Percentiles rank a stretch among this genome's conserved stretches.
These are phyloP conservation scores for Xylogone sp. DNA, from an alignment of 2,329 filamentous ascomycete species.

Conservation along the genomic window DNA sequence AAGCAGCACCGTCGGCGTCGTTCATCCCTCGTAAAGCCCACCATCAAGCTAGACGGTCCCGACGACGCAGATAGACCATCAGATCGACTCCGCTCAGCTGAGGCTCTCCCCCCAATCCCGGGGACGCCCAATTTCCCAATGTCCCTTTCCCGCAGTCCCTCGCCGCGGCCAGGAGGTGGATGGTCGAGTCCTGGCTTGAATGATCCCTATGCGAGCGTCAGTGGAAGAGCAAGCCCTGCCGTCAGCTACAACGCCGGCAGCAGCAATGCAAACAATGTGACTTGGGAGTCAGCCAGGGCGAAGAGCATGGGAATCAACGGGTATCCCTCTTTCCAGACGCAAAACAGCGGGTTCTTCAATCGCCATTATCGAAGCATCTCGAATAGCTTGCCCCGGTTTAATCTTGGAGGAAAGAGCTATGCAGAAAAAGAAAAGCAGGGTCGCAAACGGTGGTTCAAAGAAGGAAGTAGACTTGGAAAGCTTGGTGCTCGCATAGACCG, in stretches of 20 bases:
- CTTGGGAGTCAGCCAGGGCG: slow-evolving; percentile 80
- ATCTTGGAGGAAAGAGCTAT: slow-evolving; percentile 46
- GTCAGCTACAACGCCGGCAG: slow-evolving; percentile 45
- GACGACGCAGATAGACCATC: neutral
- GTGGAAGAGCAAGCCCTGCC: slow-evolving; percentile 64
- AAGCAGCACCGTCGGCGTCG: slow-evolving; percentile 29
- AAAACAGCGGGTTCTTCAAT: slow-evolving; percentile 83
- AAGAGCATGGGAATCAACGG: slow-evolving; percentile 70
- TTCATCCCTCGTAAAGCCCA: slow-evolving; percentile 25
- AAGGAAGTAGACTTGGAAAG: slow-evolving; percentile 43
- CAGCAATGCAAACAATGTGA: slow-evolving; percentile 54
- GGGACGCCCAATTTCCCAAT: slow-evolving; percentile 59
- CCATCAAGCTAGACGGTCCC: slow-evolving; percentile 16
- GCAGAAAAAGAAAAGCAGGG: slow-evolving; percentile 75
- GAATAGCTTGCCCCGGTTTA: slow-evolving; percentile 72
- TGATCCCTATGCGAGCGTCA: slow-evolving; percentile 53
- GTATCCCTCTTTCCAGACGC: slow-evolving; percentile 75
- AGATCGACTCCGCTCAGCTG: slow-evolving; percentile 10
- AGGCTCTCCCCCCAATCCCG: slow-evolving; percentile 26
- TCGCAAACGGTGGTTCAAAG: slow-evolving; percentile 52
- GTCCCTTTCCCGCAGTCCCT: slow-evolving; percentile 85
- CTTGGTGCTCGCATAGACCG: slow-evolving; percentile 42
- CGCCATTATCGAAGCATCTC: slow-evolving; percentile 80
- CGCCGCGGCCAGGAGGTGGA: slow-evolving; percentile 76
- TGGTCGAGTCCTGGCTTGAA: slow-evolving; percentile 83